phyloP scores from a whole-genome alignment of 208 protist species.

The Acanthamoeba quina region DNA sequence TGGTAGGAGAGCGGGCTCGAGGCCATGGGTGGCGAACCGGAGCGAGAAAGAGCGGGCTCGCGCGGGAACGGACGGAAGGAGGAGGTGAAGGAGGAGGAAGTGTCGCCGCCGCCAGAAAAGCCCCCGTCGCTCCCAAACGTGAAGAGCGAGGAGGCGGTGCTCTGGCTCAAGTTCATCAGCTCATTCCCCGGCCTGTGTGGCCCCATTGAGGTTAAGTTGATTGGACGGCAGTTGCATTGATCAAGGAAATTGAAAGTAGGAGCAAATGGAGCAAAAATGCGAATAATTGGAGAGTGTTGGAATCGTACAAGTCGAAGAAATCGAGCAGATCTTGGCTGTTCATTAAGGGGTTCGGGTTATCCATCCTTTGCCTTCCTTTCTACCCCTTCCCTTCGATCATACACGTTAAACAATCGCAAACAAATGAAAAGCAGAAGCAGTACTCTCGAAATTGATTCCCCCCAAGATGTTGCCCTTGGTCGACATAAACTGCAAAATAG shows the following conservation, averaged over 20 bases:
- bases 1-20: not conserved
- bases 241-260: too few relatives aligned
- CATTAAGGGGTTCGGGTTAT: not conserved
- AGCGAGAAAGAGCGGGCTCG: conserved; percentile 30
- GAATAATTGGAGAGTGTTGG: not conserved
- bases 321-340: conserved; percentile 22
- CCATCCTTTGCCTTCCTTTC: not conserved
- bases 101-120: not conserved
- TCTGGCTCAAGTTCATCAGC: conserved; percentile 26
- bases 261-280: too few relatives aligned
- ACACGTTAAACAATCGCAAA: too few relatives aligned
- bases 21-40: not conserved
- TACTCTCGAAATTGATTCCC: too few relatives aligned
- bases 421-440: too few relatives aligned
- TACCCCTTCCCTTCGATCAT: not conserved
- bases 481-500: too few relatives aligned
- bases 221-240: not conserved
- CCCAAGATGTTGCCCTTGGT: too few relatives aligned
- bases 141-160: conserved; percentile 8
- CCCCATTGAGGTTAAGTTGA: not conserved
- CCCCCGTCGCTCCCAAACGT: too few relatives aligned
- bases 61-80: conserved; percentile 44
- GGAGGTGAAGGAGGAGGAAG: too few relatives aligned
- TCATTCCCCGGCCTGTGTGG: conserved; percentile 20
- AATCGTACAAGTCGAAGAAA: conserved; percentile 47